Conservation (phyloP, 108 stramenopile species). For the Pseudonitzschia multiseries region DNA sequence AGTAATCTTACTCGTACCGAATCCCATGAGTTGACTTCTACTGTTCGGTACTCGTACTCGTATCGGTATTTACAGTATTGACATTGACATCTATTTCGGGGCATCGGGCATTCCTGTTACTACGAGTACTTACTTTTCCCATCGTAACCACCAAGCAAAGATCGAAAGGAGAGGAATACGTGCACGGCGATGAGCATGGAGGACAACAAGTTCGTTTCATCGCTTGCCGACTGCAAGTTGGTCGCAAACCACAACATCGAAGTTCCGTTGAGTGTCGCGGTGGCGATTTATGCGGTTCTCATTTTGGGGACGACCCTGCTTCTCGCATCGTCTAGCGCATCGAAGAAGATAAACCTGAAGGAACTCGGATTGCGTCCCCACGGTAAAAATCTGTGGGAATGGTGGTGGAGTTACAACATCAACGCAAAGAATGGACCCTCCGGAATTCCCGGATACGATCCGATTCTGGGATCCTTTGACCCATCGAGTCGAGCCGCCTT, state of each 20-base stretch:
- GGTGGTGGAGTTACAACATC: slow-evolving; percentile 21
- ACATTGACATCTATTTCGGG: too few relatives aligned
- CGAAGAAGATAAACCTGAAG: slow-evolving; percentile 3
- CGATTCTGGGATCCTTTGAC: slow-evolving; percentile 62
- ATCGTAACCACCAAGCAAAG: too few relatives aligned
- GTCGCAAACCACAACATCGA: background rate
- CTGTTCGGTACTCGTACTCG: too few relatives aligned
- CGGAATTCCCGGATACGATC: slow-evolving; percentile 72
- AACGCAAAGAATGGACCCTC: slow-evolving; percentile 8
- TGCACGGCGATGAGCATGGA: too few relatives aligned
- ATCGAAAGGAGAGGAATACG: too few relatives aligned
- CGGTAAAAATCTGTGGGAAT: slow-evolving; percentile 27
- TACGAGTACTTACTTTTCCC: too few relatives aligned
- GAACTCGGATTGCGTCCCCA: slow-evolving; percentile 30
- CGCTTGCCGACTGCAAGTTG: slow-evolving; percentile 15
- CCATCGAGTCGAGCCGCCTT: slow-evolving; percentile 50
- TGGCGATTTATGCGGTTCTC: background rate
- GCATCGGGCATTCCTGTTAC: too few relatives aligned
- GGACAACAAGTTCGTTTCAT: background rate
- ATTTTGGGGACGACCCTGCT: slow-evolving; percentile 18
- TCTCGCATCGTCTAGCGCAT: slow-evolving; percentile 1
- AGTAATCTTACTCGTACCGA: too few relatives aligned
- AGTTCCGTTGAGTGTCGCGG: slow-evolving; percentile 7
- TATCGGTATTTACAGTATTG: too few relatives aligned
- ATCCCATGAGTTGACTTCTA: too few relatives aligned